A percentile compares a stretch with the other conserved stretches of the same genome.
Conservation (phyloP, 2,329 filamentous ascomycete genomes). For the Elsinoe perseae region DNA sequence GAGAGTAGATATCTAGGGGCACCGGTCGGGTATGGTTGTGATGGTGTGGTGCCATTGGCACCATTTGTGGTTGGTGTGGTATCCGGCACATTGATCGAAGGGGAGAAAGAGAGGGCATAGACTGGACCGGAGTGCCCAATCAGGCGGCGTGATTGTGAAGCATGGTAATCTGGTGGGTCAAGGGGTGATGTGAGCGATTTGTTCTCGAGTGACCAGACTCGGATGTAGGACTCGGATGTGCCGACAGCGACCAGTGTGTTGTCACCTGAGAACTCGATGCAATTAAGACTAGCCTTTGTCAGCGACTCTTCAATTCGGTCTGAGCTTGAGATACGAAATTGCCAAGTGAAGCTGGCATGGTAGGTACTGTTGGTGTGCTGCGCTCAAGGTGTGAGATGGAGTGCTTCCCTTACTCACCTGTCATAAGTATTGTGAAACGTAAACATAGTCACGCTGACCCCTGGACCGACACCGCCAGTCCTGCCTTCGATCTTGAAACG, state of each 20-base stretch:
- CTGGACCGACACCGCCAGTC: conserved; percentile 73
- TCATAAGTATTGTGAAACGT: conserved; percentile 97
- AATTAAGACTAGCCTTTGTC: conserved; percentile 60
- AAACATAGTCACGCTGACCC: conserved; percentile 89
- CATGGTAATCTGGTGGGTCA: conserved; percentile 50
- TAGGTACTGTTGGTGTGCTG: too few species aligned
- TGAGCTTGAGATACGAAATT: too few species aligned
- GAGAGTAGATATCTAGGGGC: conserved; percentile 74
- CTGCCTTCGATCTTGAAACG: conserved; percentile 80
- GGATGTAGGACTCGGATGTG: conserved; percentile 89
- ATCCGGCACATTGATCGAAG: conserved; percentile 47
- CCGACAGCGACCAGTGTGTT: conserved; percentile 79
- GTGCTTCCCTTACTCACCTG: conserved; percentile 54
- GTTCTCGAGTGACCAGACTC: conserved; percentile 86
- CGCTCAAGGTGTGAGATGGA: too few species aligned
- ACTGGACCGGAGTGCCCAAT: conserved; percentile 88
- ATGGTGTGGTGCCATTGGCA: conserved; percentile 36
- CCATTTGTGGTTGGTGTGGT: conserved; percentile 31
- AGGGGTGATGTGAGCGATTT: conserved; percentile 65
- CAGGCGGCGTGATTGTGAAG: conserved; percentile 61
- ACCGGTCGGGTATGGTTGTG: conserved; percentile 14
- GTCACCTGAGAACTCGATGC: conserved; percentile 91
- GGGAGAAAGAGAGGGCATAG: conserved; percentile 83
- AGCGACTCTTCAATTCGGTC: not conserved
- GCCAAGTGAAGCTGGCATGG: too few species aligned